Conservation (phyloP, 2,329 filamentous ascomycete species). For the Cylindrodendrum hubeiense region DNA sequence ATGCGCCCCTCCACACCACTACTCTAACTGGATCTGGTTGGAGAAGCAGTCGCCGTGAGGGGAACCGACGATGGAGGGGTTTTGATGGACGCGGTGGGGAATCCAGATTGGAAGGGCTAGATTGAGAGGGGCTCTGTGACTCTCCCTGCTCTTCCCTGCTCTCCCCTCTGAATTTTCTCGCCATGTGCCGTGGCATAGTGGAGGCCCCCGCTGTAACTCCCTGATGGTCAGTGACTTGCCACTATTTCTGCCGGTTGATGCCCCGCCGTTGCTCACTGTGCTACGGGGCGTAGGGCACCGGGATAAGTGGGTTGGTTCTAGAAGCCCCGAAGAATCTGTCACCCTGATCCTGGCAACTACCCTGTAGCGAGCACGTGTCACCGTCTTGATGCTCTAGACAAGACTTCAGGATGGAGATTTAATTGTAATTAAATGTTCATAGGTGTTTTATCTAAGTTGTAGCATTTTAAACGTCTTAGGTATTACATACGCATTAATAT, state of each 20-base stretch:
- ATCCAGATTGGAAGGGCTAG: slow-evolving; percentile 8
- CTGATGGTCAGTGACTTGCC: neutral
- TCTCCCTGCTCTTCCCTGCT: too few relatives aligned
- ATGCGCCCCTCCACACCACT: slow-evolving; percentile 8
- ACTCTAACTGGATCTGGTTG: slow-evolving; percentile 17
- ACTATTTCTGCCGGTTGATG: neutral
- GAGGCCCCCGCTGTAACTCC: slow-evolving; percentile 27
- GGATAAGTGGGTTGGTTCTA: neutral
- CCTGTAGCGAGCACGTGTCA: neutral
- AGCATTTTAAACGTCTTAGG: too few relatives aligned
- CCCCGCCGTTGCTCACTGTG: neutral
- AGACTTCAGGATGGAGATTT: neutral
- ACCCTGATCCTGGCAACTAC: neutral
- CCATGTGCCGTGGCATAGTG: slow-evolving; percentile 21
- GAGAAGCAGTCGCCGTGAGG: slow-evolving; percentile 16
- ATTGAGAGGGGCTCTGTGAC: neutral
- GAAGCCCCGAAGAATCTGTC: neutral
- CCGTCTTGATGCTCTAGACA: neutral
- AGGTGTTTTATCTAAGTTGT: too few relatives aligned
- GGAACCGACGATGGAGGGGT: slow-evolving; percentile 4
- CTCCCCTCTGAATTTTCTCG: neutral
- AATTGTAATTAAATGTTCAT: too few relatives aligned
- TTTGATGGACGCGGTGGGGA: slow-evolving; percentile 5
- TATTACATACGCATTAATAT: too few relatives aligned
- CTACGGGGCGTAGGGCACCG: neutral